These are phyloP conservation scores for Beauveria pseudobassiana DNA, from an alignment of 2,329 filamentous ascomycete genomes.

Conservation along the genomic window DNA sequence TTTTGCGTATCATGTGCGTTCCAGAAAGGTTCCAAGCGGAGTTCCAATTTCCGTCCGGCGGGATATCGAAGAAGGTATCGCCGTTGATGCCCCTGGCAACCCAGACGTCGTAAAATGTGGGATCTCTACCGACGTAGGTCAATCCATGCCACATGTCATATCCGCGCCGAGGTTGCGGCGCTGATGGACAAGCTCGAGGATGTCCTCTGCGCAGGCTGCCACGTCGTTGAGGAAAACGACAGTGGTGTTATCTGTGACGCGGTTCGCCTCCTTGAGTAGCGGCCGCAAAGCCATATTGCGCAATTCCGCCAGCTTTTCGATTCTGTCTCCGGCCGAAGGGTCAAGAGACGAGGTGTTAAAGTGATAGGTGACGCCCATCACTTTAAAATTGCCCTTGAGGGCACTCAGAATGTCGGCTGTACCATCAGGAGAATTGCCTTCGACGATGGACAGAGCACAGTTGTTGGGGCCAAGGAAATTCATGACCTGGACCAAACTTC, in stretches of 20 bases:
- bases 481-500: slow-evolving; percentile 42
- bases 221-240: slow-evolving; percentile 50
- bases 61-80: slow-evolving; percentile 48
- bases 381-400: slow-evolving; percentile 31
- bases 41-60: slow-evolving; percentile 41
- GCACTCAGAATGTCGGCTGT: slow-evolving; percentile 41
- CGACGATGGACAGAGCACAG: slow-evolving; percentile 48
- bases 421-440: slow-evolving; percentile 47
- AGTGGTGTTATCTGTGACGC: slow-evolving; percentile 29
- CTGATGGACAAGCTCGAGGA: slow-evolving; percentile 49
- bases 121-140: slow-evolving; percentile 35
- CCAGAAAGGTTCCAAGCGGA: slow-evolving; percentile 43
- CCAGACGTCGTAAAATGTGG: slow-evolving; percentile 53
- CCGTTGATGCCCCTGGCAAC: slow-evolving; percentile 44
- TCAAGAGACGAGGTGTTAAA: slow-evolving; percentile 36
- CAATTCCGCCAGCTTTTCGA: slow-evolving; percentile 39
- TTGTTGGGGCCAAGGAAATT: slow-evolving; percentile 40
- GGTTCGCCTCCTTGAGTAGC: slow-evolving; percentile 24
- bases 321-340: slow-evolving; percentile 35
- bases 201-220: slow-evolving; percentile 44
- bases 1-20: slow-evolving; percentile 31
- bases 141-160: slow-evolving; percentile 54
- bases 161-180: slow-evolving; percentile 37
- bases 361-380: slow-evolving; percentile 32
- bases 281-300: slow-evolving; percentile 46